Evolutionary conservation across 2,329 filamentous ascomycete species (phyloP).

Genomic region (Aspergillus sp.): DNA sequence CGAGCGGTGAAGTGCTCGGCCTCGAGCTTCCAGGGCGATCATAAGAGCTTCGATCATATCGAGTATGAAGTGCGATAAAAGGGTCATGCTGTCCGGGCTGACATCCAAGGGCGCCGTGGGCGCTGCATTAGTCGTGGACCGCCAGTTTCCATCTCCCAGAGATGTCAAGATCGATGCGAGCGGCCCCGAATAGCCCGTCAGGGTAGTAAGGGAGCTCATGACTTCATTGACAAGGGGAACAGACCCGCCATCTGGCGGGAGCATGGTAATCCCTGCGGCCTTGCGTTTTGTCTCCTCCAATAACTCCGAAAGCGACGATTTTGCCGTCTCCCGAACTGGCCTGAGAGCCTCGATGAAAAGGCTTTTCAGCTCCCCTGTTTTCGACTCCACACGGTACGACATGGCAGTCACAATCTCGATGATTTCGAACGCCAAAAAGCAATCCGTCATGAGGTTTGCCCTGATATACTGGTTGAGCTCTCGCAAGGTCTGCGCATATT

Average conservation of each 20-base stretch:
- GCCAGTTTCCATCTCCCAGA: slow-evolving; percentile 89
- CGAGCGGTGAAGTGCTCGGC: slow-evolving; percentile 69
- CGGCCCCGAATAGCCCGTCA: slow-evolving; percentile 83
- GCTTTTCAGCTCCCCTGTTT: slow-evolving; percentile 81
- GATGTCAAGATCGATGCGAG: slow-evolving; percentile 89
- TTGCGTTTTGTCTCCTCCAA: slow-evolving; percentile 79
- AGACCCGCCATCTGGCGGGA: slow-evolving; percentile 77
- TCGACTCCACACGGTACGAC: slow-evolving; percentile 75
- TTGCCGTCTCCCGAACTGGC: slow-evolving; percentile 88
- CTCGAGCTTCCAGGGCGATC: slow-evolving; percentile 71
- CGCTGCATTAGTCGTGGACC: slow-evolving; percentile 61
- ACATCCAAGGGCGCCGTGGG: slow-evolving; percentile 80
- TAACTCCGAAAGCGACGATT: slow-evolving; percentile 77
- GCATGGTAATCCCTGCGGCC: slow-evolving; percentile 62
- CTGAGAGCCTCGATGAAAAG: slow-evolving; percentile 82
- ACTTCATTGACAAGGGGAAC: slow-evolving; percentile 78
- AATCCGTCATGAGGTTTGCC: slow-evolving; percentile 81
- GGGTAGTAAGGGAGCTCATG: slow-evolving; percentile 80
- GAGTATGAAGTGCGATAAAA: slow-evolving; percentile 85
- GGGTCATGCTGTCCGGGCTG: slow-evolving; percentile 79
- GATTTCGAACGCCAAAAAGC: slow-evolving; percentile 92
- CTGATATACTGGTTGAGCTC: slow-evolving; percentile 92
- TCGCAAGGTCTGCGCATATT: slow-evolving; percentile 80
- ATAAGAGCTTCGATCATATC: slow-evolving; percentile 86
- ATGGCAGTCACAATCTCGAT: slow-evolving; percentile 84